Percentiles rank a stretch among this genome's conserved stretches.
These are phyloP conservation scores for Alternaria gaisen DNA, from an alignment of 2,329 filamentous ascomycete species.

Conservation along the genomic window DNA sequence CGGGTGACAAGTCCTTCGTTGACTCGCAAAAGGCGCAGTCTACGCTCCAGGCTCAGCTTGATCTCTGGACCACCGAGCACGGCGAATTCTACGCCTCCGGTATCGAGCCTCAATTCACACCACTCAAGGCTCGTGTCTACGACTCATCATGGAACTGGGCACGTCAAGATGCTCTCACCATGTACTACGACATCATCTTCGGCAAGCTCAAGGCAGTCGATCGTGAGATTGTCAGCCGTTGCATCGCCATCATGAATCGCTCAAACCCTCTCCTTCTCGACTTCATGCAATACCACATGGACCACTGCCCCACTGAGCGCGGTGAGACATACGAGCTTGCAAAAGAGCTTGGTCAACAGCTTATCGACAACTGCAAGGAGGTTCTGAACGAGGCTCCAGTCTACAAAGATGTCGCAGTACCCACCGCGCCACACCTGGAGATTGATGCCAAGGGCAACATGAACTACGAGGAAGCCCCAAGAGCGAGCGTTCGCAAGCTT, in stretches of 20 bases:
- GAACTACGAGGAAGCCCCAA: constrained; percentile 86
- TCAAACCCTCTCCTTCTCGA: constrained; percentile 95
- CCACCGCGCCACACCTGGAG: constrained; percentile 91
- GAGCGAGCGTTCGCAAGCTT: constrained; percentile 90
- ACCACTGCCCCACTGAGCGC: constrained; percentile 95
- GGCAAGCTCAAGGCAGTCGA: constrained; percentile 92
- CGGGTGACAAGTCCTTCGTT: constrained; percentile 94
- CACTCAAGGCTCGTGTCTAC: constrained; percentile 93
- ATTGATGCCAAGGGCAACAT: constrained; percentile 92
- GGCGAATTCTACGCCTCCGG: constrained; percentile 95
- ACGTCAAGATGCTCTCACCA: constrained; percentile 93
- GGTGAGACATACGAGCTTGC: constrained; percentile 98
- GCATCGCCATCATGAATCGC: constrained; percentile 99
- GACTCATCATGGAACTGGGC: constrained; percentile 99
- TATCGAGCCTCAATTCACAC: constrained; percentile 92
- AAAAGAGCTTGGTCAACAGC: constrained; percentile 89
- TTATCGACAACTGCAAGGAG: constrained; percentile 98
- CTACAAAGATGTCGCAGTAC: constrained; percentile 94
- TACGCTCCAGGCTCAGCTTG: constrained; percentile 89
- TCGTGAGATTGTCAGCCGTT: constrained; percentile 97
- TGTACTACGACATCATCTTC: constrained; percentile 99
- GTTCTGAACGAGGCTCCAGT: constrained; percentile 83
- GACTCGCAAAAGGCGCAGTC: constrained; percentile 85
- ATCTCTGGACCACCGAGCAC: constrained; percentile 94
- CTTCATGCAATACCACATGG: constrained; percentile 99